phyloP scores from a whole-genome alignment of 2,329 filamentous ascomycete species.

The Zymoseptoria pseudotritici region DNA sequence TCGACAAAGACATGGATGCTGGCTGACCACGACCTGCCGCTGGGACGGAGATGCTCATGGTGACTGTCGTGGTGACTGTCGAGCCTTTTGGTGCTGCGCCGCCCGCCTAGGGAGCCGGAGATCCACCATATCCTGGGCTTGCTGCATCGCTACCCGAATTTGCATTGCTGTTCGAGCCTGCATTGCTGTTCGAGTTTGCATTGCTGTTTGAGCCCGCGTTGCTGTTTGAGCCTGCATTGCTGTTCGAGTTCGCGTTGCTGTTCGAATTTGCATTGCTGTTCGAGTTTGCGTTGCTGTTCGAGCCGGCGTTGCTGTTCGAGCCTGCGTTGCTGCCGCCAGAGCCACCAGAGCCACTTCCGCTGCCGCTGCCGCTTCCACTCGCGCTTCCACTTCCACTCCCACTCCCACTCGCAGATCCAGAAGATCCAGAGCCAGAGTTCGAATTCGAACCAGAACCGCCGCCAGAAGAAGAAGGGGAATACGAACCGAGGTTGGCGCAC shows the following conservation, averaged over 20 bases:
- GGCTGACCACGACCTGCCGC: not conserved
- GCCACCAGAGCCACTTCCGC: not conserved
- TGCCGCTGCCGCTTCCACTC: not conserved
- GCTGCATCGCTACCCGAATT: not conserved
- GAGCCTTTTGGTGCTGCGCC: not conserved
- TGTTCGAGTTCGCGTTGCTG: not conserved
- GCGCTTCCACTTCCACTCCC: not conserved
- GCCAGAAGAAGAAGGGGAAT: slow-evolving; percentile 12
- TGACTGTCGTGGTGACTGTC: slow-evolving; percentile 3
- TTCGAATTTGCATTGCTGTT: not conserved
- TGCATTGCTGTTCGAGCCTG: not conserved
- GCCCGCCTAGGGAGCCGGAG: not conserved
- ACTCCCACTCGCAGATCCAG: not conserved
- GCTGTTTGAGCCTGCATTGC: not conserved
- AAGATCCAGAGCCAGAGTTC: not conserved
- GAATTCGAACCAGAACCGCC: slow-evolving; percentile 4
- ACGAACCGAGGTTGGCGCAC: slow-evolving; percentile 48
- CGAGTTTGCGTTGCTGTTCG: not conserved
- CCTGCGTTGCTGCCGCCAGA: not conserved
- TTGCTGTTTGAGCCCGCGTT: not conserved
- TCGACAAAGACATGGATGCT: not conserved
- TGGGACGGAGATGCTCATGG: not conserved
- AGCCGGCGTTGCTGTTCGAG: not conserved
- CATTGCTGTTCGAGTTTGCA: not conserved
- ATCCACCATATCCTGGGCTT: not conserved